These are phyloP conservation scores for Rhodomyrtus tomentosa DNA, from an alignment of 345 rosid genomes.

Conservation along the genomic window DNA sequence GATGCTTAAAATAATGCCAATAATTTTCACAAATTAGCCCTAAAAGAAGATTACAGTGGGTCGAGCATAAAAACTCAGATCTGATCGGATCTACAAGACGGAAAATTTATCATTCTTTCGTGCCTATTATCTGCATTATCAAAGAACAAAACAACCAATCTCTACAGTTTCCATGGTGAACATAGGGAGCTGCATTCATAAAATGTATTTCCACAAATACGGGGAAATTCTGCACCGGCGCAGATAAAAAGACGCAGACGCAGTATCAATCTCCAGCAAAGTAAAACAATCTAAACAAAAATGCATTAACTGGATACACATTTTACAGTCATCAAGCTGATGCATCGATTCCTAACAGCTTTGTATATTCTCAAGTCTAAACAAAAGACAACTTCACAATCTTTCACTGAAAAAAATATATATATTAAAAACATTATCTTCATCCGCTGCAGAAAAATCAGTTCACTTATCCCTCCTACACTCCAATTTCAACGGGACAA, in stretches of 20 bases:
- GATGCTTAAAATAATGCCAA: neutral
- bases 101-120: neutral
- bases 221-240: neutral
- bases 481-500: neutral
- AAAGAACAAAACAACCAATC: neutral
- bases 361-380: neutral
- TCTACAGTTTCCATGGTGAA: neutral
- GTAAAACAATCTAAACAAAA: neutral
- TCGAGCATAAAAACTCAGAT: neutral
- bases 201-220: neutral
- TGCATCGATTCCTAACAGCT: neutral
- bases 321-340: neutral
- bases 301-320: neutral
- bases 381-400: neutral
- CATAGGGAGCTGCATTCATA: neutral
- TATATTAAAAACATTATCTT: too few relatives aligned
- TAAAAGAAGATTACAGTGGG: neutral
- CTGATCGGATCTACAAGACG: neutral
- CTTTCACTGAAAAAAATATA: too few relatives aligned
- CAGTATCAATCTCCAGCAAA: neutral
- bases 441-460: too few relatives aligned
- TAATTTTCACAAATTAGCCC: neutral
- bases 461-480: neutral
- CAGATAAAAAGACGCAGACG: neutral
- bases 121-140: neutral